Base-by-base conservation (phyloP, 2,329 filamentous ascomycete species). In the Fusarium sp. region DNA sequence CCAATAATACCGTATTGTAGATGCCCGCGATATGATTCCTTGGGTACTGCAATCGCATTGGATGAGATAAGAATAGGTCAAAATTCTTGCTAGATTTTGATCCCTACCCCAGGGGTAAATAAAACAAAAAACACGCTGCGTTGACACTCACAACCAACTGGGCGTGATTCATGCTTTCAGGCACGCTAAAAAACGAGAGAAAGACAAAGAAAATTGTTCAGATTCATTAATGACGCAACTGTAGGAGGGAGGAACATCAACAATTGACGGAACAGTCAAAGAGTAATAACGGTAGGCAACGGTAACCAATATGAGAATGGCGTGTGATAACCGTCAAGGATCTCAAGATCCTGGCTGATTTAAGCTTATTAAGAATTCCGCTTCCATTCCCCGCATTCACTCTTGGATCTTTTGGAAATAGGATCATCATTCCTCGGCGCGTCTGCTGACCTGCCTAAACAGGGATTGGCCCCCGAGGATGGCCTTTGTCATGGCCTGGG, bases 361-460 rank as follows among this genome's bases (percentile, higher is more conserved):
- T 51, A 51, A 51, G 46, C 46, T 51, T 51, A 51, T 51, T 51
- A 51, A 51, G 46, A 27, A 31, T 31, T 51, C 46, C 46, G 17
- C 27, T 51, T 51, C 46, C 17, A 7, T 51, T 51, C 46, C 46
- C 46, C 27, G 46, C 46, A 51, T 20, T 51, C 22, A 31, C 46
- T 51, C 46, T 20, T 51, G 46, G 46, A 51, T 51, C 46, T 51
- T 51, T 51, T 51, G 46, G 44, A 49, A 29, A 31, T 31, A 51
- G 46, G 46, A 51, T 31, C 46, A 31, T 51, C 27, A 11, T 31
- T n/a, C 24, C 51, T 58, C 20, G 61, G 61, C 51, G 36, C 29
- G 51, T 24, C 36, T n/a, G 51, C 6, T 27, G 61, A 58, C 61
- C 51, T 64, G 49, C 61, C 61, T 29, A 58, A 40, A 64, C 20